Evolutionary conservation across 106 monocot genomes (phyloP).

Genomic region (Acorus gramineus): DNA sequence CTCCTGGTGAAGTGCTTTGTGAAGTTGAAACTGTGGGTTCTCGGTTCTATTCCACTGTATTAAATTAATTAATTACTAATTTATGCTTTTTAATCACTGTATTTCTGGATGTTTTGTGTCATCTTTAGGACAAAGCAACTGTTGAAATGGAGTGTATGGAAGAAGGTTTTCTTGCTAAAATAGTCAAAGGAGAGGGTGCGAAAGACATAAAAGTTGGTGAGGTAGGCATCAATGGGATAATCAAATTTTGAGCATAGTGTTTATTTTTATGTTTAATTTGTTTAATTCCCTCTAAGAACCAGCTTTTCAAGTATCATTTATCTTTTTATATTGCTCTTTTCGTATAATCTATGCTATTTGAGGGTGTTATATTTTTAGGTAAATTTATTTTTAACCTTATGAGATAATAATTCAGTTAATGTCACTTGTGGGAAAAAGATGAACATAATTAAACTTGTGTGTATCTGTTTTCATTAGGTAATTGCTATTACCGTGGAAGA

Average conservation of each 20-base stretch:
- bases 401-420: not conserved
- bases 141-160: conserved; percentile 99
- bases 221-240: conserved; percentile 28
- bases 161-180: conserved; percentile 93
- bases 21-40: conserved; percentile 92
- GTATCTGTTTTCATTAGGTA: conserved; percentile 18
- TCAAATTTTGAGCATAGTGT: not conserved
- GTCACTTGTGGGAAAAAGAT: not conserved
- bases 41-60: not conserved
- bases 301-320: too few species aligned
- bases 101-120: not conserved
- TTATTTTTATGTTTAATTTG: not conserved
- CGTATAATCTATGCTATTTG: too few species aligned
- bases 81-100: conserved; percentile 1
- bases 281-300: too few species aligned
- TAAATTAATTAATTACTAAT: not conserved
- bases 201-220: conserved; percentile 94
- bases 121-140: conserved; percentile 86
- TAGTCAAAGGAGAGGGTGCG: conserved; percentile 81
- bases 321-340: too few species aligned
- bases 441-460: too few species aligned
- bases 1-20: conserved; percentile 94
- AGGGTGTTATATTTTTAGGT: too few species aligned
- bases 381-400: not conserved
- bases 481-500: conserved; percentile 95